These are phyloP conservation scores for Aspergillus carbonarius DNA, from an alignment of 2,329 filamentous ascomycete species.

Conservation along the genomic window DNA sequence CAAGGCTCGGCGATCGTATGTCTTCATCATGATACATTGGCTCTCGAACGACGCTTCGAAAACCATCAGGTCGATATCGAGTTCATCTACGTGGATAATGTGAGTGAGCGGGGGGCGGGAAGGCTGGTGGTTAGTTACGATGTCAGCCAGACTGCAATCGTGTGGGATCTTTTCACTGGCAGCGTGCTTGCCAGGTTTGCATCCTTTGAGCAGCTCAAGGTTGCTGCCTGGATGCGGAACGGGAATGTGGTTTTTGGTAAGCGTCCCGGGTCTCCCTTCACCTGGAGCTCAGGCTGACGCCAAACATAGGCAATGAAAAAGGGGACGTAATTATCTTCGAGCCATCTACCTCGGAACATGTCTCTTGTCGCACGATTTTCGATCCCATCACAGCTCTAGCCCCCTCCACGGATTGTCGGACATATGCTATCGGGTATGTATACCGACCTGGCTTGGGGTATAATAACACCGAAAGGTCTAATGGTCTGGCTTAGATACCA, in stretches of 20 bases:
- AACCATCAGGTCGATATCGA: conserved; percentile 80
- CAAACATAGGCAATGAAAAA: conserved; percentile 72
- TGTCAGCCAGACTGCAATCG: conserved; percentile 83
- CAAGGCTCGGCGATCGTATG: conserved; percentile 80
- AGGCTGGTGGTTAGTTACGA: conserved; percentile 92
- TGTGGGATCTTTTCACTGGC: conserved; percentile 94
- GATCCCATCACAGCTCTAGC: conserved; percentile 94
- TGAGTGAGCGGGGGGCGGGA: conserved; percentile 81
- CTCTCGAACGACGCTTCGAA: conserved; percentile 82
- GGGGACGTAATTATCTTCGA: conserved; percentile 95
- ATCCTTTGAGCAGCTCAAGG: conserved; percentile 81
- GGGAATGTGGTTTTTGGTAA: conserved; percentile 95
- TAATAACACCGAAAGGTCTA: not conserved
- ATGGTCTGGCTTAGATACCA: conserved; percentile 64
- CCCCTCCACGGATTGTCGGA: conserved; percentile 83
- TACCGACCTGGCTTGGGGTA: conserved; percentile 15
- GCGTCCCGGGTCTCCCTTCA: not conserved
- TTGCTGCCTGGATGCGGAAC: conserved; percentile 93
- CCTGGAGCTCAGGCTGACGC: conserved; percentile 10
- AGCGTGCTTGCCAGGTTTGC: conserved; percentile 89
- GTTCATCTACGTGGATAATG: conserved; percentile 84
- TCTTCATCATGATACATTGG: conserved; percentile 87
- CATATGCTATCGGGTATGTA: conserved; percentile 88
- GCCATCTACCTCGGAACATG: conserved; percentile 86
- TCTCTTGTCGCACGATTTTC: conserved; percentile 87